Evolutionary conservation across 2,329 filamentous ascomycete genomes (phyloP).

Genomic region (Fusarium fracticaudum): DNA sequence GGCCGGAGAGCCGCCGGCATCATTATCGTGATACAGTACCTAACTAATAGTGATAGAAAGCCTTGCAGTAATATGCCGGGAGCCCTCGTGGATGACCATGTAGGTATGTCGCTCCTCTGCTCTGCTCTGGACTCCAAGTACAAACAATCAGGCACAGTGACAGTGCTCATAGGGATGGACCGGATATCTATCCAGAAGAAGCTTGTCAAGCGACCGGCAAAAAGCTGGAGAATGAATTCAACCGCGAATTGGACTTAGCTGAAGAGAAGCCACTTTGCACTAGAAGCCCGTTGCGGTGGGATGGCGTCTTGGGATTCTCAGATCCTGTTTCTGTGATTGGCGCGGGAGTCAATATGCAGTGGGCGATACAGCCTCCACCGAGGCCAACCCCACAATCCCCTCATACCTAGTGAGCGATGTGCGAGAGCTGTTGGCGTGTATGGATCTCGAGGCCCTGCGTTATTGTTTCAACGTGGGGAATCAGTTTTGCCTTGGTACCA

Average conservation of each 20-base stretch:
- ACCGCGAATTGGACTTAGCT: constrained; percentile 32
- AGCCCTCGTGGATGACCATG: constrained; percentile 11
- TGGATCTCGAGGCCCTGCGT: constrained; percentile 34
- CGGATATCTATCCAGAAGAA: constrained; percentile 30
- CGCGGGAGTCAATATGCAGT: constrained; percentile 44
- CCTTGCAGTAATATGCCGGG: constrained; percentile 25
- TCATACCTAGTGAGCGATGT: constrained; percentile 26
- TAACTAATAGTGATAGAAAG: background rate
- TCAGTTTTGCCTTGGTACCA: constrained; percentile 40
- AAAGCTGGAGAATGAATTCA: constrained; percentile 27
- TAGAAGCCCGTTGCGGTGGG: constrained; percentile 35
- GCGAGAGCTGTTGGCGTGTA: constrained; percentile 24
- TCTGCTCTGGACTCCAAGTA: background rate
- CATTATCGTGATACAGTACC: background rate
- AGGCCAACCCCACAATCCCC: constrained; percentile 43
- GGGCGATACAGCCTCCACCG: constrained; percentile 37
- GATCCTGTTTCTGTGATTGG: constrained; percentile 41
- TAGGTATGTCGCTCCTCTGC: background rate
- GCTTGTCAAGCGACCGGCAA: constrained; percentile 27
- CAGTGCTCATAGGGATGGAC: background rate
- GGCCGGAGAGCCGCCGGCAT: constrained; percentile 33
- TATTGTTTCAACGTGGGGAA: constrained; percentile 41
- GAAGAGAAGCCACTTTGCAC: constrained; percentile 27
- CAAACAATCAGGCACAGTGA: background rate
- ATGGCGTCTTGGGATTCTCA: constrained; percentile 34